A percentile compares a stretch with the other conserved stretches of the same genome.
phyloP scores from a whole-genome alignment of 345 rosid genomes.

The Combretum micranthum region DNA sequence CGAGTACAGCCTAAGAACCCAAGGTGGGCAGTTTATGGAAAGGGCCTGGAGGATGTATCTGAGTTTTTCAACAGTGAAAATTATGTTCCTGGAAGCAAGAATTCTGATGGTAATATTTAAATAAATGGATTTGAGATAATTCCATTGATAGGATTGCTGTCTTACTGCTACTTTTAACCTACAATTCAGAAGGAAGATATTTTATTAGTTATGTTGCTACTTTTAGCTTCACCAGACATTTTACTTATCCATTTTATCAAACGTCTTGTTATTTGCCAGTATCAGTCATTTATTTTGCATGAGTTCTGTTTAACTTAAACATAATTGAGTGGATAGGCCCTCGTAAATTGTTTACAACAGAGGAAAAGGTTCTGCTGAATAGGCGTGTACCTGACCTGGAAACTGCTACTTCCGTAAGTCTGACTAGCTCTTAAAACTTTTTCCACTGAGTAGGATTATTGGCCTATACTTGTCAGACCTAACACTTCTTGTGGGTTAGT shows the following conservation, averaged over 20 bases:
- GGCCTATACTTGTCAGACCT: neutral
- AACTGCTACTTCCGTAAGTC: slow-evolving; percentile 75
- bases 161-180: too few species aligned
- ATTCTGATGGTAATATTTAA: slow-evolving; percentile 40
- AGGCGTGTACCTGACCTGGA: slow-evolving; percentile 61
- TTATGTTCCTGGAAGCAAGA: slow-evolving; percentile 49
- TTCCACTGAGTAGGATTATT: neutral
- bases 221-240: too few species aligned
- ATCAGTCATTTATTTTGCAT: neutral
- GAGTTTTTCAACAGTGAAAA: slow-evolving; percentile 52
- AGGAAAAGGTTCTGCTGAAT: slow-evolving; percentile 75
- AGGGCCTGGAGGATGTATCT: slow-evolving; percentile 70
- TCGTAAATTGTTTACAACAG: slow-evolving; percentile 63
- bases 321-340: slow-evolving; percentile 31
- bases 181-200: too few species aligned
- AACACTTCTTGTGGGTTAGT: too few species aligned
- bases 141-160: slow-evolving; percentile 2
- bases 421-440: neutral
- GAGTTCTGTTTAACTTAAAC: neutral
- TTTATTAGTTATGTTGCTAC: too few species aligned
- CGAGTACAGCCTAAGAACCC: slow-evolving; percentile 74
- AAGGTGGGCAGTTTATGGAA: slow-evolving; percentile 90
- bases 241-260: too few species aligned
- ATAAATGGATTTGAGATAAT: neutral
- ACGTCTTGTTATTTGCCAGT: too few species aligned